phyloP scores from a whole-genome alignment of 1,284 basidiomycete species.

The Cutaneotrichosporon cavernicola region DNA sequence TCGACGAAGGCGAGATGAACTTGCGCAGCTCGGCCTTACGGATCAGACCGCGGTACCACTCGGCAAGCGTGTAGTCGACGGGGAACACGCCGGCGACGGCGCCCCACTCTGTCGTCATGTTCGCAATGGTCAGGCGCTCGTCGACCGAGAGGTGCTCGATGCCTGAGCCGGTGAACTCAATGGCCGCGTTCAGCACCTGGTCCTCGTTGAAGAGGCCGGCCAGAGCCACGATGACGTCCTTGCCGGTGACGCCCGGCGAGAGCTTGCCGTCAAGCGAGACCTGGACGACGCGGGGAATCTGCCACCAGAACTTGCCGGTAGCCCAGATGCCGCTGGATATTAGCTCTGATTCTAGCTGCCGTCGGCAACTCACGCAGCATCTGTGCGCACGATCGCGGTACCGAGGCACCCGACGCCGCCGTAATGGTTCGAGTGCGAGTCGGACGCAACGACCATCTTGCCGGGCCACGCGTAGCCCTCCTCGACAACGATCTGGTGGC shows the following conservation, averaged over 20 bases:
- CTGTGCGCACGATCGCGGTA: constrained; percentile 88
- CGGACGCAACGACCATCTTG: constrained; percentile 89
- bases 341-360: neutral
- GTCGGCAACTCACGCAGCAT: constrained; percentile 46
- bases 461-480: constrained; percentile 95
- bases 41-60: constrained; percentile 85
- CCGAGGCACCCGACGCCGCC: constrained; percentile 96
- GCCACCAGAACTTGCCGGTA: constrained; percentile 99
- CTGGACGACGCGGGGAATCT: constrained; percentile 93
- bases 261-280: constrained; percentile 85
- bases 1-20: constrained; percentile 57
- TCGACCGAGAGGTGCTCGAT: constrained; percentile 79
- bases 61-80: constrained; percentile 74
- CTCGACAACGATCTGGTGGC: constrained; percentile 91
- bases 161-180: constrained; percentile 96
- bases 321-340: constrained; percentile 78
- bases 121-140: constrained; percentile 90
- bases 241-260: constrained; percentile 88
- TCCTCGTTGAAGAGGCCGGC: constrained; percentile 97
- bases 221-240: constrained; percentile 96
- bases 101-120: constrained; percentile 99
- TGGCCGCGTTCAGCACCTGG: constrained; percentile 95
- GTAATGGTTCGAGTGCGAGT: constrained; percentile 95
- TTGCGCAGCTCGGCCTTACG: constrained; percentile 75
- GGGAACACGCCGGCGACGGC: constrained; percentile 95